These are phyloP conservation scores for Strigomonas culicis DNA, from an alignment of 208 protist genomes.

Conservation along the genomic window DNA sequence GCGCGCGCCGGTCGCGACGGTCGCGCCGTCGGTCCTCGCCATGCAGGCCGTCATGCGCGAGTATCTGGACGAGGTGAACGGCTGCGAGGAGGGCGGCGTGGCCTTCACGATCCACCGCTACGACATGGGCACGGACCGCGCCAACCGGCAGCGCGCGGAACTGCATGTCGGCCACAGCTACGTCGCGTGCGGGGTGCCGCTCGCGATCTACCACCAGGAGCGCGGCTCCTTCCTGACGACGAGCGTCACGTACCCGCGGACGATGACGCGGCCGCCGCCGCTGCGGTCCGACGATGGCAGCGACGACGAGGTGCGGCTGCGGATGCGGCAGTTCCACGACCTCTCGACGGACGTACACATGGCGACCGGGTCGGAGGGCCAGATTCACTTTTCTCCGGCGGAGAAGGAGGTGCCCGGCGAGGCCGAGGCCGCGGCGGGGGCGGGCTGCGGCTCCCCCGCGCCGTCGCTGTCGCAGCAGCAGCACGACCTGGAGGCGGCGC, in stretches of 20 bases:
- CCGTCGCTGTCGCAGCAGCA: constrained; percentile 12
- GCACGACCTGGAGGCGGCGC: not conserved
- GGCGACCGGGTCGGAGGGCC: constrained; percentile 16
- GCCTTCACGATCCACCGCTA: constrained; percentile 64
- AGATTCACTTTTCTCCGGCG: constrained; percentile 4
- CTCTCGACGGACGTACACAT: constrained; percentile 7
- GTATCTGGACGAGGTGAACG: constrained; percentile 70
- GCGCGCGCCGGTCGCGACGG: constrained; percentile 1
- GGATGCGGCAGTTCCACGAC: not conserved
- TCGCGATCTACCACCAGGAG: constrained; percentile 63
- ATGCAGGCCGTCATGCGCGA: constrained; percentile 30
- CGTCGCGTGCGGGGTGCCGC: constrained; percentile 42
- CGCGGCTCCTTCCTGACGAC: constrained; percentile 57
- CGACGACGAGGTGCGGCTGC: constrained; percentile 15
- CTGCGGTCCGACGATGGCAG: constrained; percentile 19
- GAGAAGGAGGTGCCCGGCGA: constrained; percentile 9
- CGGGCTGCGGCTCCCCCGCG: not conserved
- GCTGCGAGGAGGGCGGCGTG: constrained; percentile 59
- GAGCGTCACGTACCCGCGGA: constrained; percentile 38
- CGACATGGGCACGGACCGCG: constrained; percentile 51
- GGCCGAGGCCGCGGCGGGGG: constrained; percentile 8
- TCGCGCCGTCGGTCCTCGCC: constrained; percentile 9
- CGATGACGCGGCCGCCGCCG: constrained; percentile 1
- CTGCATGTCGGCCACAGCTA: constrained; percentile 46
- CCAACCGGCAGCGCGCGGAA: constrained; percentile 45